These are phyloP conservation scores for button mushroom (Agaricus bisporus) DNA, from an alignment of 768 basidiomycete species.

Conservation along the genomic window DNA sequence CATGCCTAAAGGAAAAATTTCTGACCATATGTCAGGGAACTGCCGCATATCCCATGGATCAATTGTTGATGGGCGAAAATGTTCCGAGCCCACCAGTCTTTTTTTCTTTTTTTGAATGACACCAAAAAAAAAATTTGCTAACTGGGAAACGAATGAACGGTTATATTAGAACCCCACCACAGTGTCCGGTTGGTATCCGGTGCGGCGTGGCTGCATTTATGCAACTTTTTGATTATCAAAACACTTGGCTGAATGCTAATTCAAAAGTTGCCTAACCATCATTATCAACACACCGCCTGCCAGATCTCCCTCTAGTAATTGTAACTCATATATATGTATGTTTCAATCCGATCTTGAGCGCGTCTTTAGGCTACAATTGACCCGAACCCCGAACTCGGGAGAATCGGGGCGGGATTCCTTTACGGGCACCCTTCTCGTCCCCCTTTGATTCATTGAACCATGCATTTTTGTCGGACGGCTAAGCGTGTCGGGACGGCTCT, in stretches of 20 bases:
- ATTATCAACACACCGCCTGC: neutral
- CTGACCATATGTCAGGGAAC: neutral
- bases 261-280: neutral
- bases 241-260: neutral
- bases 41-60: slow-evolving; percentile 6
- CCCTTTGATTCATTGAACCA: neutral
- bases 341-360: neutral
- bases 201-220: neutral
- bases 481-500: neutral
- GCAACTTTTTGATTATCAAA: neutral
- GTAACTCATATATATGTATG: neutral
- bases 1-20: too few species aligned
- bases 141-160: neutral
- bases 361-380: neutral
- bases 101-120: too few species aligned
- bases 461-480: neutral
- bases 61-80: neutral
- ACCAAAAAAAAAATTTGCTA: neutral
- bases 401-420: neutral
- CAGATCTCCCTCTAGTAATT: neutral
- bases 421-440: slow-evolving; percentile 1
- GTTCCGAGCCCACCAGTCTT: neutral
- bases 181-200: neutral
- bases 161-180: neutral
- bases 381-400: slow-evolving; percentile 1